Base-by-base conservation (phyloP, 352 stramenopile genomes). In the Pythium rhizo-oryzae region DNA sequence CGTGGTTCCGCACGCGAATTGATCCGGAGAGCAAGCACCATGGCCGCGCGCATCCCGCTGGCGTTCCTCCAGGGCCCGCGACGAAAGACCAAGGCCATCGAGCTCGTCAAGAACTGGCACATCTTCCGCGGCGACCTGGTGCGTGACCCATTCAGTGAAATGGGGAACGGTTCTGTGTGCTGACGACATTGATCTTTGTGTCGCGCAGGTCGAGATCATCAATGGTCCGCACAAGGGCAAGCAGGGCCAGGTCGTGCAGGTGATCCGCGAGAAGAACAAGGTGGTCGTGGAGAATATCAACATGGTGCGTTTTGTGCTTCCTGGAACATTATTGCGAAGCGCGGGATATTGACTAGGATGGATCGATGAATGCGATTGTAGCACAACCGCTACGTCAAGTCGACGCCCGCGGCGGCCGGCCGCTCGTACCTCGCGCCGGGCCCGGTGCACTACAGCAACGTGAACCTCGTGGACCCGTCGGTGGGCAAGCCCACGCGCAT, bases 271-370 rank as follows among this genome's bases (percentile, higher is more conserved):
- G 25, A 69, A 82, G 67, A 95, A 95, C 78, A 81, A 76, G 65
- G 70, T 95, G 33, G 87, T 95, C 46, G 79, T 95, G 21, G 85
- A 95, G 76, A 92, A 93, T 78, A 80, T 93, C 77, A 95, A 95
- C 76, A 92, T 95, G 87, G 85, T 94, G 43, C 58, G 58, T 51
- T 8, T 63, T 8, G 12, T 33, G 64, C 4, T 46, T 8, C 35
- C 8, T 41, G 35, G 35, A 41, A 41, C 8, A 41, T 39, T 24
- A 39, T 7, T 39, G 5, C 8, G 50, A 57, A 15, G 6, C 8
- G 35, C 8, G 6, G 35, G 35, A 41, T 4, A 15, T n/a, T 47
- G 41, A 47, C 41, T 4, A 21, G 37, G 37, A 41, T 47, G 41
- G 7, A 47, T 23, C 28, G 18, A 21, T 35, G 41, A 12, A 8